Evolutionary conservation across 202 grass and related monocot genomes (phyloP).

Genomic region (Thinopyrum obtusiflorum): DNA sequence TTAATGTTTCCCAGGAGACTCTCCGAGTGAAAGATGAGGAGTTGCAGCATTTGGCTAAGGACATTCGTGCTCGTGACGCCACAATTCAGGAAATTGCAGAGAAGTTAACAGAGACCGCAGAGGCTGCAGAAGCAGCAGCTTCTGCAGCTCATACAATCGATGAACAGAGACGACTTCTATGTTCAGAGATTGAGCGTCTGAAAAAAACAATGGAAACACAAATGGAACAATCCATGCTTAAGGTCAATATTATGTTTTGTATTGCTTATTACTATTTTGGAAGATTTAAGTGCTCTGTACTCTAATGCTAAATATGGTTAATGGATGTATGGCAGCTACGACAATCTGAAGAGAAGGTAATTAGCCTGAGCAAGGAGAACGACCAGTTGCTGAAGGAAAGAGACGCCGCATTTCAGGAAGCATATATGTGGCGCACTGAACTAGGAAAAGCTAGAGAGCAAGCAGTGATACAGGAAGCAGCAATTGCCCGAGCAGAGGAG

Average conservation of each 20-base stretch:
- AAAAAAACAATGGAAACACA: conserved; percentile 68
- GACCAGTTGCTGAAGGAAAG: conserved; percentile 85
- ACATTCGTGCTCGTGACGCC: conserved; percentile 73
- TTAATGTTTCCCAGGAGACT: conserved; percentile 67
- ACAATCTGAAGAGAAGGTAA: conserved; percentile 79
- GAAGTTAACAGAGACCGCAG: conserved; percentile 84
- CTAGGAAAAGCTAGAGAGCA: conserved; percentile 93
- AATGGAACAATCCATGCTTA: conserved; percentile 61
- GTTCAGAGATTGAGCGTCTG: conserved; percentile 60
- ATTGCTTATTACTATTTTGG: background rate
- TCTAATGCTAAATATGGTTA: conserved; percentile 15
- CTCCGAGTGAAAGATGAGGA: conserved; percentile 96
- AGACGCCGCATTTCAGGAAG: conserved; percentile 72
- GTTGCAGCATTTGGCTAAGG: conserved; percentile 86
- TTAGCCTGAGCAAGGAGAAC: conserved; percentile 65
- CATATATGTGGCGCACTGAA: conserved; percentile 86
- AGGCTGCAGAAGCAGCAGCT: conserved; percentile 79
- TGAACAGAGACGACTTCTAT: conserved; percentile 66
- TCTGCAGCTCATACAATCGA: conserved; percentile 80
- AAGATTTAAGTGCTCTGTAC: background rate
- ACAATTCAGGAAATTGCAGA: conserved; percentile 89
- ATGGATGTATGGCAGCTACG: conserved; percentile 49
- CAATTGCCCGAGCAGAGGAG: conserved; percentile 78
- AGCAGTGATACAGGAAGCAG: conserved; percentile 82
- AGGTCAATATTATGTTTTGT: conserved; percentile 41